Base-by-base conservation (phyloP, 2,329 filamentous ascomycete species). In the Aspergillus sp. region DNA sequence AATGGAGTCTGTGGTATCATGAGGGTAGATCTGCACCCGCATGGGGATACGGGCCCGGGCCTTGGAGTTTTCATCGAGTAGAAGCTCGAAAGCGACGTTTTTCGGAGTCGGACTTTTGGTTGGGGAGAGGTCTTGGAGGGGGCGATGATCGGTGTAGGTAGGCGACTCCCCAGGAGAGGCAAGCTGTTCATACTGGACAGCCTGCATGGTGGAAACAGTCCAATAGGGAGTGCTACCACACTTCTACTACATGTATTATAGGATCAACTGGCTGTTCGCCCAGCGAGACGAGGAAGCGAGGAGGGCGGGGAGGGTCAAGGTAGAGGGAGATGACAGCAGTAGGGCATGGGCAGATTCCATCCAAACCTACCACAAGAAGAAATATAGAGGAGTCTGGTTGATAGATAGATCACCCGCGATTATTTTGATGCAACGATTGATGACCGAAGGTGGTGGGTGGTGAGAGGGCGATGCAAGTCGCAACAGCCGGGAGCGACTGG, bases 1-100 rank as follows among this genome's bases (percentile, higher is more conserved):
- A 78, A 99, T 99, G 37, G 93, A 97, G 73, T 98, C 93, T 21
- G 93, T 98, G 52, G 91, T 93, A 80, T 99, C 95, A 76, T 98
- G 93, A 47, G 91, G 91, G 70, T 89, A 96, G 66, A 99, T 97
- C 70, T 96, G 90, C 45, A 89, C 85, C 64, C 85, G 79, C 82
- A 88, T 86, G 12, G 86, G 86, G 52, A 88, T 82, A 60, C 86
- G 81, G 66, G 84, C 85, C 70, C 81, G 79, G 60, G 81, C 78
- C 65, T 84, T 82, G 60, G 82, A 82, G 59, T 80, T 79, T 64
- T 84, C 81, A 58, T 84, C 82, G 44, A 86, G 77, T 54, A 87
- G 78, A 58, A 87, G 77, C 74, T 87, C 84, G 69, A 88, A 88
- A 66, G 84, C 82, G 70, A 88, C 82, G 70, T 86, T 84, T 76